Conservation (phyloP, 1,284 basidiomycete species). For the Sparassis latifolia region DNA sequence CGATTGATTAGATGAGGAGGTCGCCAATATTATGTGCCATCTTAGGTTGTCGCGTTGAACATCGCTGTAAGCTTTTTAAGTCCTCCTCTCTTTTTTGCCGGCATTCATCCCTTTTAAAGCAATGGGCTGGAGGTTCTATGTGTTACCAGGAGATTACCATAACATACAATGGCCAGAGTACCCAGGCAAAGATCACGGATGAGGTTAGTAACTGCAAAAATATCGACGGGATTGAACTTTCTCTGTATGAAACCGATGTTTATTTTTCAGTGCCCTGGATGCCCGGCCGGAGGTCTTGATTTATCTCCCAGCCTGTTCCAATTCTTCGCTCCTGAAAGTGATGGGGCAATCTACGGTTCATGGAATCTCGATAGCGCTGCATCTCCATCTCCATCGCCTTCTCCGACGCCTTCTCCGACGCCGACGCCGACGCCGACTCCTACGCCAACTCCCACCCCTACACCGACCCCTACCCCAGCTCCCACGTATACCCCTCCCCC, state of each 20-base stretch:
- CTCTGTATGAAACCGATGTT: not conserved
- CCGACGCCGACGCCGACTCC: constrained; percentile 9
- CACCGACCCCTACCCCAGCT: not conserved
- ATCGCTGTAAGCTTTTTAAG: constrained; percentile 20
- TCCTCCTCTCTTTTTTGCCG: not conserved
- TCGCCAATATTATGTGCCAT: not conserved
- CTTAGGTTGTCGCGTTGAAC: constrained; percentile 26
- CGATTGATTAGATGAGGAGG: not conserved
- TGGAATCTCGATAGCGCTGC: constrained; percentile 16
- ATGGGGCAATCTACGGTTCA: constrained; percentile 14
- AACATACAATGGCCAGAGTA: constrained; percentile 15
- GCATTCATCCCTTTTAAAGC: constrained; percentile 7
- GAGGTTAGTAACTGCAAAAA: constrained; percentile 10
- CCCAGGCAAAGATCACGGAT: constrained; percentile 19
- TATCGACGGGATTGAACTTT: not conserved
- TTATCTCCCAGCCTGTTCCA: constrained; percentile 70
- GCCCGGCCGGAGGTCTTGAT: constrained; percentile 71
- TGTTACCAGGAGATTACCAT: constrained; percentile 17
- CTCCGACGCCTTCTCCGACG: constrained; percentile 6
- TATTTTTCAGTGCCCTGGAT: constrained; percentile 53
- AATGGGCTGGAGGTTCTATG: constrained; percentile 15
- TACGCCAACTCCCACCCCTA: not conserved
- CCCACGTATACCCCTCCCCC: constrained; percentile 1
- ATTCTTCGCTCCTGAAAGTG: constrained; percentile 39
- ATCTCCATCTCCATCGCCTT: constrained; percentile 5